Evolutionary conservation across 305 asterid species (phyloP).

Genomic region (Fraxinus baroniana): DNA sequence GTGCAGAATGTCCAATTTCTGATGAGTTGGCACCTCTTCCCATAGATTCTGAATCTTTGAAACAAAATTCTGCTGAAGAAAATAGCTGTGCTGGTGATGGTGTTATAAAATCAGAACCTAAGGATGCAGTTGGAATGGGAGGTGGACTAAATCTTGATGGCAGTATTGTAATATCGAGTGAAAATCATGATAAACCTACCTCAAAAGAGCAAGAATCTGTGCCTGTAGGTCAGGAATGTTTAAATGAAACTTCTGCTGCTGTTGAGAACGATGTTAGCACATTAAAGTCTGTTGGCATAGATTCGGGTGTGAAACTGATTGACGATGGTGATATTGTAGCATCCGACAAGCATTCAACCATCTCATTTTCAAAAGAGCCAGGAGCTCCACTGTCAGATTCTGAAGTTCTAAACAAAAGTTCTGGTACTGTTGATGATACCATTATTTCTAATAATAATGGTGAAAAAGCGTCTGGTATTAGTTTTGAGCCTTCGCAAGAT

Average conservation of each 20-base stretch:
- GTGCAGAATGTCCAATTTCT: slow-evolving; percentile 15
- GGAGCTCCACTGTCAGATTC: slow-evolving; percentile 22
- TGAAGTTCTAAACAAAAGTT: slow-evolving; percentile 25
- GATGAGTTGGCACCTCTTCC: slow-evolving; percentile 1
- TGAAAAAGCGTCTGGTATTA: slow-evolving; percentile 17
- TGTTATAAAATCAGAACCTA: slow-evolving; percentile 18
- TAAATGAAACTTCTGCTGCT: slow-evolving; percentile 21
- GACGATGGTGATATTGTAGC: slow-evolving; percentile 21
- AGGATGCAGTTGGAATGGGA: slow-evolving; percentile 14
- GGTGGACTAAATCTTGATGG: slow-evolving; percentile 29
- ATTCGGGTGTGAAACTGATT: slow-evolving; percentile 11
- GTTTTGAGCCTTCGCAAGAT: slow-evolving; percentile 31
- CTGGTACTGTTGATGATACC: slow-evolving; percentile 29
- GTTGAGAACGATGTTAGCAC: slow-evolving; percentile 22
- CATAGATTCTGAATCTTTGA: slow-evolving; percentile 16
- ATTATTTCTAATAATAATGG: slow-evolving; percentile 11
- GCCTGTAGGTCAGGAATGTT: slow-evolving; percentile 10
- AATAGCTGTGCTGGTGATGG: slow-evolving; percentile 5
- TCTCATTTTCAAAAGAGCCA: slow-evolving; percentile 23
- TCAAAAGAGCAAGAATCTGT: slow-evolving; percentile 21
- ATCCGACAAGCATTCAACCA: slow-evolving; percentile 26
- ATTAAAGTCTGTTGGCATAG: slow-evolving; percentile 16
- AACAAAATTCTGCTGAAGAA: slow-evolving; percentile 15
- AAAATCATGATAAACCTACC: slow-evolving; percentile 26
- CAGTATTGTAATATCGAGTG: slow-evolving; percentile 9